These are phyloP conservation scores for Suhomyces guaymorum DNA, from an alignment of 1,139 yeast species.

Conservation along the genomic window DNA sequence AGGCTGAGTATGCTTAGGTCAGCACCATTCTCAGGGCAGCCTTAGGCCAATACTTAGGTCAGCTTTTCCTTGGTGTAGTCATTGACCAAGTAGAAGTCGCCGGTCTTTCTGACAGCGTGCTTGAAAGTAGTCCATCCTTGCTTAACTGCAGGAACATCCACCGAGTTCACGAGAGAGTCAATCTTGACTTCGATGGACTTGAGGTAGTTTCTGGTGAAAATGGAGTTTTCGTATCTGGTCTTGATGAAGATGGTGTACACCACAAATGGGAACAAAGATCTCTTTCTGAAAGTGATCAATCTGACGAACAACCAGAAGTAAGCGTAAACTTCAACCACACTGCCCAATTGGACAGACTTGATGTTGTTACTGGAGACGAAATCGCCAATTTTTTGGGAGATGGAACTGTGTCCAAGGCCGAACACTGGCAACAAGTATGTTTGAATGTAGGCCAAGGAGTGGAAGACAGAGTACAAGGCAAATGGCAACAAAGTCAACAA, in stretches of 20 bases:
- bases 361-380: constrained; percentile 69
- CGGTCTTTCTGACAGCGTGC: constrained; percentile 40
- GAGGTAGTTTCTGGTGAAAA: constrained; percentile 70
- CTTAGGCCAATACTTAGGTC: too few species aligned
- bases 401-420: constrained; percentile 44
- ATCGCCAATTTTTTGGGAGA: constrained; percentile 44
- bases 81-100: constrained; percentile 34
- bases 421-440: constrained; percentile 68
- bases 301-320: constrained; percentile 51
- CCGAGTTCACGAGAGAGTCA: constrained; percentile 62
- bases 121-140: constrained; percentile 63
- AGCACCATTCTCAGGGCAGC: too few species aligned
- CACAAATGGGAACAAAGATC: constrained; percentile 61
- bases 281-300: constrained; percentile 61
- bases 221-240: constrained; percentile 74
- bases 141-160: constrained; percentile 59
- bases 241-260: constrained; percentile 69
- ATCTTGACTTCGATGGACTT: constrained; percentile 69
- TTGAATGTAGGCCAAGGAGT: constrained; percentile 65
- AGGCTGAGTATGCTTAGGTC: too few species aligned
- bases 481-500: constrained; percentile 65
- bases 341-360: constrained; percentile 68
- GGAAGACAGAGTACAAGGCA: constrained; percentile 69
- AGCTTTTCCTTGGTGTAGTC: constrained; percentile 34
- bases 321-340: constrained; percentile 65